These are phyloP conservation scores for Chrysoporthe austroafricana DNA, from an alignment of 2,329 filamentous ascomycete species.

Conservation along the genomic window DNA sequence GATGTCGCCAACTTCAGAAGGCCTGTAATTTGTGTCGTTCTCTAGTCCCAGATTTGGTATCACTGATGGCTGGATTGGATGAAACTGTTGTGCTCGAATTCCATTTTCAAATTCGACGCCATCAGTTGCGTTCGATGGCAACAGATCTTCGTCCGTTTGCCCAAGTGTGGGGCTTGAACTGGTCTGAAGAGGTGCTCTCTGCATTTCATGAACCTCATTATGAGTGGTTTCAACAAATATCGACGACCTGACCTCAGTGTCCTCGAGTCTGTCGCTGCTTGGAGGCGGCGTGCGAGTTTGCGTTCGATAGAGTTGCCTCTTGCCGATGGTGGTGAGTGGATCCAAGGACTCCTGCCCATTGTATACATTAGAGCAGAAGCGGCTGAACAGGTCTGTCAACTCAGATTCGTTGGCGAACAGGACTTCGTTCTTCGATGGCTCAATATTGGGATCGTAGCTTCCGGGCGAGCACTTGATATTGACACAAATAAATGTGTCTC, in stretches of 20 bases:
- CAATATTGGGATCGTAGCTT: conserved; percentile 73
- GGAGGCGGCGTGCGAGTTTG: conserved; percentile 28
- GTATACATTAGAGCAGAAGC: conserved; percentile 49
- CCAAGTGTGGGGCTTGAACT: neutral
- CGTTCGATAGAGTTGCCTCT: conserved; percentile 7
- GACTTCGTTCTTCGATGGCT: conserved; percentile 73
- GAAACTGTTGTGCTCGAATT: neutral
- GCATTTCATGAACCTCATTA: no score
- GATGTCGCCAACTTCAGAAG: neutral
- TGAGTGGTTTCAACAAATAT: neutral
- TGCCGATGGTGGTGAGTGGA: conserved; percentile 20
- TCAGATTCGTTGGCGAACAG: conserved; percentile 62
- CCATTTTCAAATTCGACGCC: neutral
- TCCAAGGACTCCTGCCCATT: neutral
- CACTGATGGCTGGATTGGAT: neutral
- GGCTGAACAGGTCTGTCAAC: conserved; percentile 51
- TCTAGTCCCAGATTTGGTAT: neutral
- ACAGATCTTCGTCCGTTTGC: no score
- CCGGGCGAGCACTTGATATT: conserved; percentile 64
- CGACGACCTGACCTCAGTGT: no score
- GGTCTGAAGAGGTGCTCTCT: neutral
- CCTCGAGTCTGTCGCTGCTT: conserved; percentile 43
- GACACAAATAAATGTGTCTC: conserved; percentile 65
- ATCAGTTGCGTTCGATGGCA: neutral
- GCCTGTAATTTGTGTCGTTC: no score